phyloP scores from a whole-genome alignment of 2,329 filamentous ascomycete species.

The Immersiporthe knoxdaviesiana region DNA sequence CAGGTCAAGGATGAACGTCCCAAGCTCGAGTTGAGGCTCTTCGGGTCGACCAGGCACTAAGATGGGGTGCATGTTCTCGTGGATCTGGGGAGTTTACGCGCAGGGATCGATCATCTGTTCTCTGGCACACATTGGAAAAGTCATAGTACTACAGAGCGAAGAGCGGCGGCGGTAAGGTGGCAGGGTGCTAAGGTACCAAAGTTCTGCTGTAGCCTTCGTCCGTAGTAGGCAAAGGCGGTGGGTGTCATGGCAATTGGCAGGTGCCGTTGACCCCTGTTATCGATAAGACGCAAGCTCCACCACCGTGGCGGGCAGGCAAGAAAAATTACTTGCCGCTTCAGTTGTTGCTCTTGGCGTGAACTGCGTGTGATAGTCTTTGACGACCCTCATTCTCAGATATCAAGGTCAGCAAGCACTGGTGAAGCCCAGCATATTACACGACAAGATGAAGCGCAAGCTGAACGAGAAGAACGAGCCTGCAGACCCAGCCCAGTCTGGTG shows the following conservation, averaged over 20 bases:
- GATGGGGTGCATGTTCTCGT: constrained; percentile 9
- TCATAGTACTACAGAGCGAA: too few relatives aligned
- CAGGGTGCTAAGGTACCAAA: too few relatives aligned
- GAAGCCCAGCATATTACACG: background rate
- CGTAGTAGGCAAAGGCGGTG: background rate
- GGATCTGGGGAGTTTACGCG: background rate
- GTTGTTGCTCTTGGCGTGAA: background rate
- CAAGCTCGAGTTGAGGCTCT: constrained; percentile 13
- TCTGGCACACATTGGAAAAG: background rate
- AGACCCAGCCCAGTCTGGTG: constrained; percentile 34
- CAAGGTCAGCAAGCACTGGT: background rate
- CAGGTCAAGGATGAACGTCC: background rate
- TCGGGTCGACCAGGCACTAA: background rate
- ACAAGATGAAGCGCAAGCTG: constrained; percentile 64
- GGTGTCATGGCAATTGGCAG: background rate
- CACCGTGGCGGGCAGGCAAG: background rate
- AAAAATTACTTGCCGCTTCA: constrained; percentile 10
- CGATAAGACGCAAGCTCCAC: constrained; percentile 5
- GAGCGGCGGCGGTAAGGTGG: too few relatives aligned
- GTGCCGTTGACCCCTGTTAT: background rate
- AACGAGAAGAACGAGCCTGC: constrained; percentile 57
- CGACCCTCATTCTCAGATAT: constrained; percentile 13
- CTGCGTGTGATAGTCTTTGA: constrained; percentile 8
- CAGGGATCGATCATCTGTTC: background rate
- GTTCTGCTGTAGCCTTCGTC: background rate